Conservation (phyloP, 331 rosid genomes). For the Saraca asoca region DNA sequence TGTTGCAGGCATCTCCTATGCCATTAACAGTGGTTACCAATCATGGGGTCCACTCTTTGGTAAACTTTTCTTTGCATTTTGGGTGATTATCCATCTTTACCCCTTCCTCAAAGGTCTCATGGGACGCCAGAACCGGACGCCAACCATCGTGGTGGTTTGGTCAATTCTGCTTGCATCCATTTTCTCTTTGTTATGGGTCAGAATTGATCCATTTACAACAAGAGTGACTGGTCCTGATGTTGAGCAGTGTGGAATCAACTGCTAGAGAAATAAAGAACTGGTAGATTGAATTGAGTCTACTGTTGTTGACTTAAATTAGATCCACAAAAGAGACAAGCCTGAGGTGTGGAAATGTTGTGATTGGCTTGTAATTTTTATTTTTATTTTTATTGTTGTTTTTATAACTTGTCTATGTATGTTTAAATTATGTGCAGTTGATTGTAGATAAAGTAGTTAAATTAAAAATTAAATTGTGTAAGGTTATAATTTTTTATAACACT, state of each 20-base stretch:
- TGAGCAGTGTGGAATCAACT: conserved; percentile 91
- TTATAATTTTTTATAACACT: conserved; percentile 34
- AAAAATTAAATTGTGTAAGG: conserved; percentile 34
- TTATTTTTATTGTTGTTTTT: conserved; percentile 23
- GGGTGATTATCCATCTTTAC: conserved; percentile 97
- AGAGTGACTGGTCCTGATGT: conserved; percentile 79
- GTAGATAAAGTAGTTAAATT: conserved; percentile 36
- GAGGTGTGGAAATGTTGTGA: conserved; percentile 23
- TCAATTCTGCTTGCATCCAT: conserved; percentile 95
- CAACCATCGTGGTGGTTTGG: conserved; percentile 96
- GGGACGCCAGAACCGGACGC: conserved; percentile 98
- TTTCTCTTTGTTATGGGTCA: conserved; percentile 90
- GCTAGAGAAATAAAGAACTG: conserved; percentile 49
- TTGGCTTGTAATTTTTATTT: conserved; percentile 33
- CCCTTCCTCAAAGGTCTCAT: conserved; percentile 99
- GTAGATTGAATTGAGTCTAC: conserved; percentile 20
- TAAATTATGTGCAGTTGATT: conserved; percentile 53
- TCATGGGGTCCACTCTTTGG: conserved; percentile 99
- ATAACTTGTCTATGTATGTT: conserved; percentile 29
- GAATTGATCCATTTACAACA: conserved; percentile 85
- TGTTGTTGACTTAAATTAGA: conserved; percentile 24
- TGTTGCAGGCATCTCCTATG: conserved; percentile 95
- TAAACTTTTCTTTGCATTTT: conserved; percentile 96
- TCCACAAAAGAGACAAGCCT: conserved; percentile 22
- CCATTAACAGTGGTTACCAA: conserved; percentile 94